Conservation (phyloP, 225 moss, liverwort and hornwort genomes). For the Straminergon stramineum region DNA sequence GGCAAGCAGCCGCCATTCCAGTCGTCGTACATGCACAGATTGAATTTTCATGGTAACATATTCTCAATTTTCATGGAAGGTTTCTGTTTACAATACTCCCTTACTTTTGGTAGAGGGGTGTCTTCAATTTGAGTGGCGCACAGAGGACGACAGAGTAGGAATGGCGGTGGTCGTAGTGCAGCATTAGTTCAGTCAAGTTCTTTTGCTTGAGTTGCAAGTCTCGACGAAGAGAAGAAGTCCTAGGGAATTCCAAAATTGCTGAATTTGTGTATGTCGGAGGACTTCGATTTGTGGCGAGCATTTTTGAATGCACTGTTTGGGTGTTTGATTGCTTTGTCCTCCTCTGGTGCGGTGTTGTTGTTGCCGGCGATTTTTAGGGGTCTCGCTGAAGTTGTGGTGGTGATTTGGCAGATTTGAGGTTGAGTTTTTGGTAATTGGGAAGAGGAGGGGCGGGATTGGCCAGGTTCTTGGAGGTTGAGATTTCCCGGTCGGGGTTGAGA, state of each 20-base stretch:
- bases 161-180: neutral
- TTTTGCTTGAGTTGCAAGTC: neutral
- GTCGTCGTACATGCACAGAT: neutral
- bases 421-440: neutral
- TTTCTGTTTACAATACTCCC: neutral
- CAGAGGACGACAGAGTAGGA: neutral
- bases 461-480: neutral
- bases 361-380: neutral
- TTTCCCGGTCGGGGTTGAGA: neutral
- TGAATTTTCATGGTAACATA: neutral
- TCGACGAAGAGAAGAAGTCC: neutral
- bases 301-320: neutral
- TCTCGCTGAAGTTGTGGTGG: neutral
- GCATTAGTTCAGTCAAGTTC: neutral
- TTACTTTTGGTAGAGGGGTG: neutral
- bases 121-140: neutral
- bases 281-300: neutral
- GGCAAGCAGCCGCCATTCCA: neutral
- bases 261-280: neutral
- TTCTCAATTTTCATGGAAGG: neutral
- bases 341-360: neutral
- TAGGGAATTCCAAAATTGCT: neutral
- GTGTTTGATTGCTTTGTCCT: neutral
- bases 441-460: neutral
- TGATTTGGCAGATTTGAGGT: slow-evolving; percentile 9